Base-by-base conservation (phyloP, 768 basidiomycete genomes). In the Collybia sp. region DNA sequence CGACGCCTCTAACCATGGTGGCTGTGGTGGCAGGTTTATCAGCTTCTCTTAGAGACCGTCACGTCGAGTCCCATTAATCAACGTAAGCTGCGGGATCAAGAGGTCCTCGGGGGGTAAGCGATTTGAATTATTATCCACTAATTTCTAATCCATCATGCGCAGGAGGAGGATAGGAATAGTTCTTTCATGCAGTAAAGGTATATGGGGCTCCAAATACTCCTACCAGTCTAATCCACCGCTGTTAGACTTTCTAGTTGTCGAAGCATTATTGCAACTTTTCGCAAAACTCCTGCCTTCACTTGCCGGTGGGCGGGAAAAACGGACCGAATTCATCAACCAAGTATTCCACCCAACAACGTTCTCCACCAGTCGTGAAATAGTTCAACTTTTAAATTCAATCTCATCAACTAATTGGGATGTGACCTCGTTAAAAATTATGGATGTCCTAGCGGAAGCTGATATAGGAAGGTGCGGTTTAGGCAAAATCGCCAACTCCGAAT, bases 251-350 rank as follows among this genome's bases (percentile, higher is more conserved):
- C 62, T 84, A 13, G 70, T 73, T 12, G 59, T 82, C 36, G 83
- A 85, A 56, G 69, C 73, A 12, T 67, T 83, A 3, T 57, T 84
- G 36, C 73, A 76, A 43, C 53, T 85, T 1, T 74, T 83, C 55
- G 81, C 74, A 30, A 73, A 74, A 34, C 61, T 83, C 12, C 59
- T 84, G 18, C 79, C 82, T 13, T 63, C 76, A 11, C 58, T 65
- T 4, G 63, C 69, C 41, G 58, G 56, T n/a, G 60, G 60, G 20
- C 57, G 49, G 15, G 64, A 68, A 35, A 69, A 66, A 51, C 69
- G 80, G 42, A 51, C 61, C 10, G 55, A 65, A 30, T 85, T 80
- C 50, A 71, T 82, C 42, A 67, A 70, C 33, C 67, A 76, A 40
- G 78, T 82, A 12, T 74, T 84, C 50, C 59, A 70, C 44, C 53